Base-by-base conservation (phyloP, 257 asterid genomes). In the Vinca minor region DNA sequence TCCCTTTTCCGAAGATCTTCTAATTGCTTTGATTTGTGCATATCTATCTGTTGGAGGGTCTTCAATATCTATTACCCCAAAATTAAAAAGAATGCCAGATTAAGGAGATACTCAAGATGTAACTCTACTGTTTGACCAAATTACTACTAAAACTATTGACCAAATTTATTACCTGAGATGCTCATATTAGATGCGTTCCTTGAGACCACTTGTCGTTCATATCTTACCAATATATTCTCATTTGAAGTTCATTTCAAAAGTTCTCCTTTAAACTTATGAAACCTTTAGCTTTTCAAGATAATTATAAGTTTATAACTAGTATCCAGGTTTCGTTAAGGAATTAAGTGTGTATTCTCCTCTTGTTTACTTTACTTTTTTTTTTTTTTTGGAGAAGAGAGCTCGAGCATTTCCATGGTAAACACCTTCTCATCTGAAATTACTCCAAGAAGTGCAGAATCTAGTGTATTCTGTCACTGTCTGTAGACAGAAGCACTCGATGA, bases 1-100 rank as follows among this genome's bases (percentile, higher is more conserved):
- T 82, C 62, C 12, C 21, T n/a, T 39, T n/a, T 14, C 9, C 13
- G 13, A 42, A 21, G 12, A 56, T 56, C 25, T 56, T 17, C 20
- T 28, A 29, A 59, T 59, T 35, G 26, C 34, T 36, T 34, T 59
- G 5, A 20, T 21, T 11, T 59, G n/a, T 21, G 18, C 7, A 1
- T 8, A 34, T n/a, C 6, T 65, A 54, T 63, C 41, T 52, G 5
- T 23, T 17, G 39, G 34, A 46, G 35, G 31, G 38, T 29, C 2
- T 17, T 11, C 26, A 17, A 56, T 7, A 17, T 31, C 5, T 31
- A 56, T 56, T 56, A 14, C 26, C 2, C 34, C 1, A 25, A 52
- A 25, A 10, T 4, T 25, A 25, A 14, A 52, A 52, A 26, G 58
- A 15, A 55, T 28, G 29, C 13, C 23, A 55, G 39, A 55, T 53